phyloP scores from a whole-genome alignment of 2,329 filamentous ascomycete species.

The Scopulariopsis brevicaulis region DNA sequence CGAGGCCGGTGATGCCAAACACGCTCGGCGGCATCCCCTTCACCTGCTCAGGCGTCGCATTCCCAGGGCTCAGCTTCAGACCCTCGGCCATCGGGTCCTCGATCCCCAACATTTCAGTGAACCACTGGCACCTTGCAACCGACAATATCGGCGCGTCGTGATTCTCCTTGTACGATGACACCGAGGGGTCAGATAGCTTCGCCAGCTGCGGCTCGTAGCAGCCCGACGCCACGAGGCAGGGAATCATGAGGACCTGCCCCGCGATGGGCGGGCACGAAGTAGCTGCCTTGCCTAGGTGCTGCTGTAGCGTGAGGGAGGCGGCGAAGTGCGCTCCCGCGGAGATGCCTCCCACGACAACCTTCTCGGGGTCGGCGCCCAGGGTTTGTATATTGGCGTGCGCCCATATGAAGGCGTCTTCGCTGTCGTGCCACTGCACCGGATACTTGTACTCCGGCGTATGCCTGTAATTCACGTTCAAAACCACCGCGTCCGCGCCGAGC shows the following conservation, averaged over 20 bases:
- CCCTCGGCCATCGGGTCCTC: constrained; percentile 16
- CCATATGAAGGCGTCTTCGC: constrained; percentile 43
- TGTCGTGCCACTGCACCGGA: constrained; percentile 40
- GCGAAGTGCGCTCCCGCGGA: constrained; percentile 34
- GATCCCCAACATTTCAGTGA: constrained; percentile 16
- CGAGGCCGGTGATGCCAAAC: constrained; percentile 31
- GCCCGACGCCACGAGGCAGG: constrained; percentile 23
- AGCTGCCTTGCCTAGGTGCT: constrained; percentile 17
- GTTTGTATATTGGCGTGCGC: constrained; percentile 27
- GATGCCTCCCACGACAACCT: constrained; percentile 33
- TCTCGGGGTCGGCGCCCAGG: constrained; percentile 23
- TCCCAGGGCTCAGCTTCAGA: constrained; percentile 25
- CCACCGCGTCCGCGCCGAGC: constrained; percentile 24
- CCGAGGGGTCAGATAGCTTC: constrained; percentile 20
- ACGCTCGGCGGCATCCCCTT: constrained; percentile 28
- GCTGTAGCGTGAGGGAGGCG: constrained; percentile 24
- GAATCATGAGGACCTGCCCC: constrained; percentile 41
- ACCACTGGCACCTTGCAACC: constrained; percentile 19
- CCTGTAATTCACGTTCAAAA: constrained; percentile 46
- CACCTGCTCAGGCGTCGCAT: constrained; percentile 18
- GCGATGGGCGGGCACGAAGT: constrained; percentile 19
- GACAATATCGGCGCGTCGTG: constrained; percentile 37
- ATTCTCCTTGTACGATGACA: constrained; percentile 33
- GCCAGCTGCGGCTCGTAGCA: constrained; percentile 18
- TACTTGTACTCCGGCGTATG: constrained; percentile 43